A percentile compares a stretch with the other conserved stretches of the same genome.
Evolutionary conservation across 257 asterid genomes (phyloP).

Genomic region (Solanum virginianum): DNA sequence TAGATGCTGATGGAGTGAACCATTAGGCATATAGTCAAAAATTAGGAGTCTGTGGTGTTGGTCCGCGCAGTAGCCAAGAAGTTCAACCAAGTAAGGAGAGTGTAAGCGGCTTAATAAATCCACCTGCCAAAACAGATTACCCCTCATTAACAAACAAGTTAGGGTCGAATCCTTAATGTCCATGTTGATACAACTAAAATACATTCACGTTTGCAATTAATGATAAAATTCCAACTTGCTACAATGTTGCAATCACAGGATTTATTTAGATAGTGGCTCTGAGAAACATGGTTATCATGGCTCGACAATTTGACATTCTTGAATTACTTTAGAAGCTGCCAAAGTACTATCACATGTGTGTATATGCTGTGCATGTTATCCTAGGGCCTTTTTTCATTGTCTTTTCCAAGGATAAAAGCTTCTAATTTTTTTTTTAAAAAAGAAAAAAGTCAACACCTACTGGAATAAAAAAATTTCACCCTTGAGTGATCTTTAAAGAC

Average conservation of each 20-base stretch:
- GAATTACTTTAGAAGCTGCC: neutral
- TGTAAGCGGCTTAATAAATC: constrained; percentile 56
- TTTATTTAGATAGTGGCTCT: neutral
- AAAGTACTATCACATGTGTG: neutral
- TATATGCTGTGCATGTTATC: neutral
- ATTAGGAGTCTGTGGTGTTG: constrained; percentile 56
- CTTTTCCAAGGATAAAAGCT: neutral
- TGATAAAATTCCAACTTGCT: neutral
- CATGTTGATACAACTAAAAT: neutral
- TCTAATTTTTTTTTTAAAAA: too few species aligned
- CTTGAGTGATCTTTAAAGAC: neutral
- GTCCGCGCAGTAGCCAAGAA: constrained; percentile 79
- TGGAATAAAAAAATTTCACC: neutral
- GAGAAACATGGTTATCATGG: neutral
- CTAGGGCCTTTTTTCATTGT: neutral
- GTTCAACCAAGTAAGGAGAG: constrained; percentile 47
- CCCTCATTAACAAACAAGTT: neutral
- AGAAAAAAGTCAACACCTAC: neutral
- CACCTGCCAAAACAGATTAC: constrained; percentile 25
- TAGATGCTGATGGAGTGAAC: constrained; percentile 45
- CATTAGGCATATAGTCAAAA: constrained; percentile 55
- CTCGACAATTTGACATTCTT: neutral
- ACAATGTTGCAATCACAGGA: neutral
- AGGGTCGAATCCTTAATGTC: neutral
- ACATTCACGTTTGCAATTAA: neutral